Percentiles rank a stretch among this genome's conserved stretches.
Evolutionary conservation across 2,329 filamentous ascomycete species (phyloP).

Genomic region (Colletotrichum sp.): DNA sequence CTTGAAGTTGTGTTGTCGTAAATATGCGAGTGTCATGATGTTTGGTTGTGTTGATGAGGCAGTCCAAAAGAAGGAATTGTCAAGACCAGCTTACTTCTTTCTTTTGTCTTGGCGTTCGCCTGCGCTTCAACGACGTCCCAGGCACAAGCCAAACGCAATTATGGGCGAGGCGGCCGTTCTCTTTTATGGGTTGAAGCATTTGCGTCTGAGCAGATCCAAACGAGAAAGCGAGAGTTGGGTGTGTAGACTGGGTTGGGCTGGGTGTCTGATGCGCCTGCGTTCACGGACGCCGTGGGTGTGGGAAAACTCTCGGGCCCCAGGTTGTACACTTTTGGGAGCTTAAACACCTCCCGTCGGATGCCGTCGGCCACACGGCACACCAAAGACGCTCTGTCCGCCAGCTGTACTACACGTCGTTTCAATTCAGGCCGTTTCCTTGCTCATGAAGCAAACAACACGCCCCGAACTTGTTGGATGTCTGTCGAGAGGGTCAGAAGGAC

Average conservation of each 20-base stretch:
- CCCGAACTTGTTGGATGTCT: not conserved
- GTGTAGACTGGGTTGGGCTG: not conserved
- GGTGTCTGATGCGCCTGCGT: not conserved
- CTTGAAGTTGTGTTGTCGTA: constrained; percentile 23
- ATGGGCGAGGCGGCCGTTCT: not conserved
- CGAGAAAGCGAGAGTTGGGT: not conserved
- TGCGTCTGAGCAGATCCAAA: not conserved
- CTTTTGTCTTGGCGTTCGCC: not conserved
- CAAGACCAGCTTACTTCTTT: constrained; percentile 12
- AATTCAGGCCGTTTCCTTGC: constrained; percentile 2
- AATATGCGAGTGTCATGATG: constrained; percentile 18
- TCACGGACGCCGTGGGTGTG: constrained; percentile 5
- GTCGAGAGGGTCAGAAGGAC: not conserved
- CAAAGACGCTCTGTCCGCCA: constrained; percentile 4
- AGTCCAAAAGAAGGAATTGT: constrained; percentile 17
- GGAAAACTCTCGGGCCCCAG: constrained; percentile 7
- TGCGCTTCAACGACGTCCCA: not conserved
- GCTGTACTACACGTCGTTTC: not conserved
- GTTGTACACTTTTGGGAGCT: not conserved
- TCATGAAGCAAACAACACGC: not conserved
- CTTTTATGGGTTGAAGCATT: constrained; percentile 6
- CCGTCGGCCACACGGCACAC: constrained; percentile 4
- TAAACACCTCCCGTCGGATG: not conserved
- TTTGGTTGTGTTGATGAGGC: not conserved
- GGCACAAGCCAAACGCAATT: not conserved